Percentiles rank a stretch among this genome's conserved stretches.
These are phyloP conservation scores for Nadsonia fulvescens DNA, from an alignment of 805 yeast species.

Conservation along the genomic window DNA sequence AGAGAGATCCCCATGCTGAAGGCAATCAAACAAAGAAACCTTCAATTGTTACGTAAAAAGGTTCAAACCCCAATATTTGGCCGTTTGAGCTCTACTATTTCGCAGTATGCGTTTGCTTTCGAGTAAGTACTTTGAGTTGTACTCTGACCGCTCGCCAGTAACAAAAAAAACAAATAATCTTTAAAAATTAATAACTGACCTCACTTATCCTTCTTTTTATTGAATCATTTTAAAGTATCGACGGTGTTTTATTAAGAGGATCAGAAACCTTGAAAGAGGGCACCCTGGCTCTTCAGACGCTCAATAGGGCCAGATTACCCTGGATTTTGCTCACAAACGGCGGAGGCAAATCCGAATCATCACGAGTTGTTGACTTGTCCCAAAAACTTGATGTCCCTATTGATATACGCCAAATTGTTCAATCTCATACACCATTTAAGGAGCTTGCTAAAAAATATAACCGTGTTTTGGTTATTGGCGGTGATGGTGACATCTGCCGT, in stretches of 20 bases:
- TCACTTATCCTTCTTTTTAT: too few relatives aligned
- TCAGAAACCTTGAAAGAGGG: slow-evolving; percentile 49
- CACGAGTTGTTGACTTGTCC: slow-evolving; percentile 37
- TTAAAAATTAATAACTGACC: background rate
- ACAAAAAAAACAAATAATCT: background rate
- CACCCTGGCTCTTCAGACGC: slow-evolving; percentile 33
- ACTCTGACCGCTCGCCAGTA: background rate
- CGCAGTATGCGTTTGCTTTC: slow-evolving; percentile 15
- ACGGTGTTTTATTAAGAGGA: slow-evolving; percentile 77
- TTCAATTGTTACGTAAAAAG: too few relatives aligned
- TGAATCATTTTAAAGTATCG: too few relatives aligned
- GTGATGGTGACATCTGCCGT: slow-evolving; percentile 49
- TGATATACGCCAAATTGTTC: slow-evolving; percentile 47
- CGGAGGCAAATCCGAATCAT: slow-evolving; percentile 57
- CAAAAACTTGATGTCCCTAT: slow-evolving; percentile 23
- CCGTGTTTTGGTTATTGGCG: slow-evolving; percentile 73
- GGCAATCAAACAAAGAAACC: too few relatives aligned
- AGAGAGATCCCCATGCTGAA: too few relatives aligned
- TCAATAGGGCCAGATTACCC: slow-evolving; percentile 43
- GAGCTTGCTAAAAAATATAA: slow-evolving; percentile 33
- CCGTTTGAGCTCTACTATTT: too few relatives aligned
- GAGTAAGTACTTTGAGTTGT: slow-evolving; percentile 8
- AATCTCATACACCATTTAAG: slow-evolving; percentile 75
- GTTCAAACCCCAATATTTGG: too few relatives aligned
- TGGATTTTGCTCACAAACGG: slow-evolving; percentile 81